These are phyloP conservation scores for Talaromyces piceae DNA, from an alignment of 2,329 filamentous ascomycete genomes.

Conservation along the genomic window DNA sequence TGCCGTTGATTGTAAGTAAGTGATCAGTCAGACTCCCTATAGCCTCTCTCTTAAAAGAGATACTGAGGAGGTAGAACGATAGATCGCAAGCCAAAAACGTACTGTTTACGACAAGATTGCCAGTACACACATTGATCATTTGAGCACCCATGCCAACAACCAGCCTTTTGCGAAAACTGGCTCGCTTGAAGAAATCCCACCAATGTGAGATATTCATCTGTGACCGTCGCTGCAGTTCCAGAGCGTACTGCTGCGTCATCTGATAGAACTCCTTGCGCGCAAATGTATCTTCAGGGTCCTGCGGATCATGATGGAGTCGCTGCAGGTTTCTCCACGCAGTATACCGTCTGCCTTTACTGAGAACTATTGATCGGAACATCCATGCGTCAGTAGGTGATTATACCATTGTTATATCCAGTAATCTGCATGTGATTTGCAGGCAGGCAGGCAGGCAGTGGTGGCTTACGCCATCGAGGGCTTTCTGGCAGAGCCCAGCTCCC, in stretches of 20 bases:
- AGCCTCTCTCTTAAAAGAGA: not conserved
- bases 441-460: not conserved
- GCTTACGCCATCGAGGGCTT: not conserved
- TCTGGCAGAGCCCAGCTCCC: not conserved
- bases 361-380: not conserved
- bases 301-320: not conserved
- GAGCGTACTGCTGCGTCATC: not conserved
- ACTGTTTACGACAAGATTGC: not conserved
- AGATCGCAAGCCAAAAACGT: not conserved
- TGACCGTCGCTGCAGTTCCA: not conserved
- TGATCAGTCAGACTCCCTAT: no score
- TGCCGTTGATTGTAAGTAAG: not conserved
- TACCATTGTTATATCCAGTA: not conserved
- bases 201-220: not conserved
- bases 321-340: not conserved
- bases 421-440: not conserved
- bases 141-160: not conserved
- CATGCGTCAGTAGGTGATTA: not conserved
- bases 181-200: not conserved
- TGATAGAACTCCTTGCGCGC: not conserved
- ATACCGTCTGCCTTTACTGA: not conserved
- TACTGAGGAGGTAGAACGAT: not conserved
- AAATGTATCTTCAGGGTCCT: not conserved
- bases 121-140: not conserved
- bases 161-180: not conserved